These are phyloP conservation scores for Leccinum variicolor DNA, from an alignment of 768 basidiomycete genomes.

Conservation along the genomic window DNA sequence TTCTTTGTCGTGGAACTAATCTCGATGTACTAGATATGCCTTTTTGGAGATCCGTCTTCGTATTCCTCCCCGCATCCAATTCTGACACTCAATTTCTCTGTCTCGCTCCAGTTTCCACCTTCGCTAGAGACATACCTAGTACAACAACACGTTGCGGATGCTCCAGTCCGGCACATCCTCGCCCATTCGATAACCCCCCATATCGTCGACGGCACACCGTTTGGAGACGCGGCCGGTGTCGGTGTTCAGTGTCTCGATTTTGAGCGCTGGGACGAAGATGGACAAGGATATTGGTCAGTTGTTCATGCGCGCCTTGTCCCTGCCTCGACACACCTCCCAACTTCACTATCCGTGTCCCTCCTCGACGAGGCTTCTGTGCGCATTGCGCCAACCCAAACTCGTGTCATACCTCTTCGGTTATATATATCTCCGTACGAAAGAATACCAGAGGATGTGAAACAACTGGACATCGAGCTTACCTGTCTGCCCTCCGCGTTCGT, in stretches of 20 bases:
- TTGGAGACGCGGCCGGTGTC: slow-evolving; percentile 69
- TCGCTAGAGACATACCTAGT: neutral
- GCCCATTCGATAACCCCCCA: slow-evolving; percentile 60
- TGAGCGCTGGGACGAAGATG: neutral
- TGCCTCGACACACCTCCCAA: slow-evolving; percentile 1
- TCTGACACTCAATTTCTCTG: slow-evolving; percentile 51
- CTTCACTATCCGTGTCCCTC: slow-evolving; percentile 19
- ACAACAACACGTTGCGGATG: neutral
- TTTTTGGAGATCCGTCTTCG: slow-evolving; percentile 72
- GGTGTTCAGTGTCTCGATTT: slow-evolving; percentile 48
- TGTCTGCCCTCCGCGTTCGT: slow-evolving; percentile 17
- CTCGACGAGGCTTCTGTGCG: slow-evolving; percentile 22
- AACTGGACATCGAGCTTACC: slow-evolving; percentile 39
- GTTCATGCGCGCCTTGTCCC: slow-evolving; percentile 14
- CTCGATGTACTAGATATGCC: slow-evolving; percentile 53
- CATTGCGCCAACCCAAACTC: slow-evolving; percentile 62
- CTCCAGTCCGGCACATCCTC: slow-evolving; percentile 39
- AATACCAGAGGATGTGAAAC: slow-evolving; percentile 32
- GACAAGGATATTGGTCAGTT: slow-evolving; percentile 55
- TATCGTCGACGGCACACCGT: slow-evolving; percentile 71
- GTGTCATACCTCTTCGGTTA: slow-evolving; percentile 53
- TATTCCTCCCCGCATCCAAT: slow-evolving; percentile 44
- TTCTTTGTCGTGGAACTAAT: neutral
- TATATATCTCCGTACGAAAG: slow-evolving; percentile 33
- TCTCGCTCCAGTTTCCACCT: slow-evolving; percentile 38